Base-by-base conservation (phyloP, 75 land plant species). In the Cryptomeria japonica region DNA sequence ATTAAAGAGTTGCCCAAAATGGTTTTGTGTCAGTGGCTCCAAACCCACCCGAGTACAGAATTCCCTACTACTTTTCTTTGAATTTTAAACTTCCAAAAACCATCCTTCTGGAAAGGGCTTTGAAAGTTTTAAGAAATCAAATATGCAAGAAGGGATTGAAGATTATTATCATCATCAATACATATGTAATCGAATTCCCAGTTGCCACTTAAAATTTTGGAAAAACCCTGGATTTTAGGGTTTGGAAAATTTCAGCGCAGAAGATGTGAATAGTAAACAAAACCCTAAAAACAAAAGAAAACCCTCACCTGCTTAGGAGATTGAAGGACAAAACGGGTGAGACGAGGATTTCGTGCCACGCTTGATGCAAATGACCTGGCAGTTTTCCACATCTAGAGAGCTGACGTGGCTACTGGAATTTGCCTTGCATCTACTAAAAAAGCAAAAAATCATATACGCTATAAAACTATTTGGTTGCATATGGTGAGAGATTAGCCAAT, bases 311-410 rank as follows among this genome's bases (percentile, higher is more conserved):
- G 84, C 47, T 44, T 82, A 28, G 84, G 84, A 25, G 84, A 82
- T 46, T 82, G 51, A 82, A 82, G 84, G 34, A 49, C 31, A 82
- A 82, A 82, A 82, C 84, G 51, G 31, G 49, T 46, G 84, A 82
- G 84, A n/a, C 84, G 84, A 82, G 84, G 84, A 15, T 19, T 42
- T 11, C n/a, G 51, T 82, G 84, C 49, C 41, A n/a, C 18, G 32
- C 84, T 82, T 15, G 84, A 42, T 22, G 84, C 47, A 15, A 82
- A 46, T 10, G 84, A 46, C 84, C 32, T 82, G 13, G 31, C 84
- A 5, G 28, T 13, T 3, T 44, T 82, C 51, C 84, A 82, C n/a
- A 25, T 9, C 31, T 44, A 51, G 28, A 2, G 49, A 6, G 84
- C 15, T 46, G 84, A 44, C 14, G 16, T 46, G 49, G 51, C 51